Conservation (phyloP, 1,139 yeast genomes). For the Pichia kudriavzevii region DNA sequence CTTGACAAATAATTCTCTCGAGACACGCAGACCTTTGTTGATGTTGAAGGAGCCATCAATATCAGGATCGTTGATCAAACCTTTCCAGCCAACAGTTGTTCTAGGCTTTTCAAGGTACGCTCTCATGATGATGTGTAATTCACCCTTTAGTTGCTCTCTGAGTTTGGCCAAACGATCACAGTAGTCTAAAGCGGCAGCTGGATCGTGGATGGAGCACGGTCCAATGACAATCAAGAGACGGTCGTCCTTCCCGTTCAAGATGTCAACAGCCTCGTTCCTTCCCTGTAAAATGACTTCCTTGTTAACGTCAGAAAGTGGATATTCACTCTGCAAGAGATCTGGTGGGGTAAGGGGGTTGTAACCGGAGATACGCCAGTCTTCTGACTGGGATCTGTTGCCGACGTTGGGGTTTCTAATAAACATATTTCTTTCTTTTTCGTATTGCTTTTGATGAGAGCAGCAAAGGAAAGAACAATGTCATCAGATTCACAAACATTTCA, state of each 20-base stretch:
- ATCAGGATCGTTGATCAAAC: slow-evolving; percentile 94
- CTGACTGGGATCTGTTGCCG: slow-evolving; percentile 76
- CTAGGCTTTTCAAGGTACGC: slow-evolving; percentile 97
- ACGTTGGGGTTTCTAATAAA: slow-evolving; percentile 75
- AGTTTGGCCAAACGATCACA: slow-evolving; percentile 56
- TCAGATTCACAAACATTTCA: no score
- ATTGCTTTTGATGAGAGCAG: no score
- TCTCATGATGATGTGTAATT: slow-evolving; percentile 86
- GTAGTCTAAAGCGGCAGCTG: slow-evolving; percentile 86
- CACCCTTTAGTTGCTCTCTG: slow-evolving; percentile 59
- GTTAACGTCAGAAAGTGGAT: slow-evolving; percentile 58
- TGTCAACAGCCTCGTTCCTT: slow-evolving; percentile 65
- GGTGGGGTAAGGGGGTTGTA: slow-evolving; percentile 96
- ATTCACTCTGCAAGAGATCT: slow-evolving; percentile 84
- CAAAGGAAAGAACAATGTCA: no score
- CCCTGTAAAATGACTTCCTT: slow-evolving; percentile 62
- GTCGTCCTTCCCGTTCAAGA: slow-evolving; percentile 72
- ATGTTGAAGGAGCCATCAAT: slow-evolving; percentile 90
- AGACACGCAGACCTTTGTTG: slow-evolving; percentile 85
- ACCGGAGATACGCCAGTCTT: slow-evolving; percentile 85
- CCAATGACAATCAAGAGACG: slow-evolving; percentile 80
- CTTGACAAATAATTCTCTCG: slow-evolving; percentile 80
- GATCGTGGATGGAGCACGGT: slow-evolving; percentile 96
- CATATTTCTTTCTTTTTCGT: no score
- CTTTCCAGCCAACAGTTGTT: slow-evolving; percentile 99